These are phyloP conservation scores for Hymenoscyphus scutula DNA, from an alignment of 2,329 filamentous ascomycete species.

Conservation along the genomic window DNA sequence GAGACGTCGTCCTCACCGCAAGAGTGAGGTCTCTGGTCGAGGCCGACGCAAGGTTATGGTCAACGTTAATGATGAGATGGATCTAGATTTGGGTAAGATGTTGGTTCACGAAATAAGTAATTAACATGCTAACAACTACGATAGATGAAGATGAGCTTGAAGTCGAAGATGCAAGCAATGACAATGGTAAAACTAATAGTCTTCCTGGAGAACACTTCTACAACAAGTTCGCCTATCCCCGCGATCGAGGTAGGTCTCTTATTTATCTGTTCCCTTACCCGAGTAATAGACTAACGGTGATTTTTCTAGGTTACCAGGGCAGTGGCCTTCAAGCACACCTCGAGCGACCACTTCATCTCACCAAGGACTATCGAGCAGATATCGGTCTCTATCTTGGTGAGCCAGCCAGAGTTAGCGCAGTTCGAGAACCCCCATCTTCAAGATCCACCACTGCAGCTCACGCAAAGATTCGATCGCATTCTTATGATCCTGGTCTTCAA, in stretches of 20 bases:
- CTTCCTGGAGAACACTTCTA: too few relatives aligned
- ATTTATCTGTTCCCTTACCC: not conserved
- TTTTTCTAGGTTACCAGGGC: not conserved
- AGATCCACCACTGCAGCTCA: not conserved
- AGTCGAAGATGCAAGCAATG: too few relatives aligned
- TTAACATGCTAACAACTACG: too few relatives aligned
- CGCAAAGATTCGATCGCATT: not conserved
- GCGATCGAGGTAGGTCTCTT: not conserved
- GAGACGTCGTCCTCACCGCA: too few relatives aligned
- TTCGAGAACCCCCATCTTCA: not conserved
- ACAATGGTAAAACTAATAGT: too few relatives aligned
- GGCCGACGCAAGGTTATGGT: too few relatives aligned
- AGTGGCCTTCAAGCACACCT: not conserved
- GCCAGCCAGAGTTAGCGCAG: not conserved
- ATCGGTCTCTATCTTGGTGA: not conserved
- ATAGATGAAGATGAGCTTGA: too few relatives aligned
- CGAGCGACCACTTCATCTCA: not conserved
- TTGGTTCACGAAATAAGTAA: too few relatives aligned
- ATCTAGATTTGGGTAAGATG: too few relatives aligned
- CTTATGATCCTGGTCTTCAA: too few relatives aligned
- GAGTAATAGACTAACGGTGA: not conserved
- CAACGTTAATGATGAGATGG: too few relatives aligned
- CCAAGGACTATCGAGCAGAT: not conserved
- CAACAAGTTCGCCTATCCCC: not conserved
- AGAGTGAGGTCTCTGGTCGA: too few relatives aligned